These are phyloP conservation scores for Botrytis porri DNA, from an alignment of 2,329 filamentous ascomycete species.

Conservation along the genomic window DNA sequence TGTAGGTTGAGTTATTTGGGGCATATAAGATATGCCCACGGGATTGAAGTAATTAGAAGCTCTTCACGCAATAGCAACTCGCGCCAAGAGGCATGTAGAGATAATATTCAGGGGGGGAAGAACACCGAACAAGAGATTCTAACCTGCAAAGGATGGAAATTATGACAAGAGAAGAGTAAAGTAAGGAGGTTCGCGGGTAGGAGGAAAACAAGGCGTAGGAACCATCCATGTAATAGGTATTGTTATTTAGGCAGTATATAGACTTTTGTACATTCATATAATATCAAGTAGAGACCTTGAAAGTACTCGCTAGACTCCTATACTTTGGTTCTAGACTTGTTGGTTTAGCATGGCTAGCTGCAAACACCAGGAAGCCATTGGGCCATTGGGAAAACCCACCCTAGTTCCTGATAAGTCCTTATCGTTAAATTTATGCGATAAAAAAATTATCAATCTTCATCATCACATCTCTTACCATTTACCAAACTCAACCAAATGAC, in stretches of 20 bases:
- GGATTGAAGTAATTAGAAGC: neutral
- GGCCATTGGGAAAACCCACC: neutral
- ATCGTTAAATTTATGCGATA: constrained; percentile 24
- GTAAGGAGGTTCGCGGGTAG: neutral
- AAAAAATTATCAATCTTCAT: constrained; percentile 18
- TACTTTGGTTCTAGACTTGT: neutral
- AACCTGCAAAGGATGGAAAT: neutral
- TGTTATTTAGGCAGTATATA: constrained; percentile 3
- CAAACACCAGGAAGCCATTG: neutral
- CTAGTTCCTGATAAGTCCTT: constrained; percentile 22
- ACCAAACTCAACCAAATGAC: neutral
- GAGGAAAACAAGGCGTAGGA: neutral
- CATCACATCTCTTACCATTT: constrained; percentile 4
- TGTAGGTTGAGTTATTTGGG: neutral
- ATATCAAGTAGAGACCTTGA: neutral
- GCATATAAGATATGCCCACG: neutral
- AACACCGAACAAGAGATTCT: neutral
- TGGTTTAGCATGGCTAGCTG: neutral
- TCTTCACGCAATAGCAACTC: neutral
- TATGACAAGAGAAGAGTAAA: neutral
- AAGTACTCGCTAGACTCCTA: neutral
- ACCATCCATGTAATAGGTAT: neutral
- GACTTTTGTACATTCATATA: neutral
- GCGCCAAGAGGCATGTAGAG: neutral
- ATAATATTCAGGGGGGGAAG: neutral